Evolutionary conservation across 2,329 filamentous ascomycete species (phyloP).

Genomic region (Thermomyces lanuginosus): DNA sequence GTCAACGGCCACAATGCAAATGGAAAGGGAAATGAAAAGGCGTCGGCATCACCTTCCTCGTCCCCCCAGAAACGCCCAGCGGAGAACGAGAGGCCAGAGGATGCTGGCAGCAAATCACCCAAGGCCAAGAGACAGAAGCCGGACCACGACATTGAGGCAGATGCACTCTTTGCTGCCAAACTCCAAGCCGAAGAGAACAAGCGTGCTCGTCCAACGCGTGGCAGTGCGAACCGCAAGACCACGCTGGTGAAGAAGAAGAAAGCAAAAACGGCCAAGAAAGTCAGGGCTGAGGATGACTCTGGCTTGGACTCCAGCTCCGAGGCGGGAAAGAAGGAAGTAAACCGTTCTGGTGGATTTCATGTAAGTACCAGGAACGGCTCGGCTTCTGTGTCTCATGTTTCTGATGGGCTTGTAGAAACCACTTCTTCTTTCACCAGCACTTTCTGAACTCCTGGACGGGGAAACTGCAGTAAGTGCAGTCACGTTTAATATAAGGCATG

Average conservation of each 20-base stretch:
- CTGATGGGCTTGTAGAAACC: conserved; percentile 23
- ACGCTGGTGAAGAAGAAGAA: conserved; percentile 43
- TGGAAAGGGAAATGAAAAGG: conserved; percentile 12
- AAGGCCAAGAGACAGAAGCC: conserved; percentile 45
- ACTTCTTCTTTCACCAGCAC: conserved; percentile 29
- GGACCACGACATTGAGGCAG: conserved; percentile 54
- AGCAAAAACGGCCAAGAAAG: conserved; percentile 45
- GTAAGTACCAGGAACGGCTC: conserved; percentile 27
- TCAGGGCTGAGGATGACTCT: conserved; percentile 64
- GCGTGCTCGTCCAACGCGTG: conserved; percentile 57
- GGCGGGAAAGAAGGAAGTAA: conserved; percentile 42
- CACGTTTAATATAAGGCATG: not conserved
- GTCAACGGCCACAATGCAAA: conserved; percentile 21
- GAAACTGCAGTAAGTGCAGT: conserved; percentile 25
- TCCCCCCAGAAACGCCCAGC: conserved; percentile 26
- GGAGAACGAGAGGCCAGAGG: conserved; percentile 26
- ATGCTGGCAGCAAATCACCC: conserved; percentile 19
- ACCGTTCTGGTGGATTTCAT: conserved; percentile 79
- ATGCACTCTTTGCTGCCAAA: conserved; percentile 72
- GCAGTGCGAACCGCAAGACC: conserved; percentile 46
- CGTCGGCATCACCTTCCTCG: conserved; percentile 18
- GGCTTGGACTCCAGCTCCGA: conserved; percentile 51
- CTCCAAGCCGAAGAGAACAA: conserved; percentile 87
- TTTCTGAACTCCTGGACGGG: conserved; percentile 29
- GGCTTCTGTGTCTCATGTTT: not conserved